phyloP scores from a whole-genome alignment of 371 early-diverging fungal genomes.

The Thermomucor indicae-seudaticae region DNA sequence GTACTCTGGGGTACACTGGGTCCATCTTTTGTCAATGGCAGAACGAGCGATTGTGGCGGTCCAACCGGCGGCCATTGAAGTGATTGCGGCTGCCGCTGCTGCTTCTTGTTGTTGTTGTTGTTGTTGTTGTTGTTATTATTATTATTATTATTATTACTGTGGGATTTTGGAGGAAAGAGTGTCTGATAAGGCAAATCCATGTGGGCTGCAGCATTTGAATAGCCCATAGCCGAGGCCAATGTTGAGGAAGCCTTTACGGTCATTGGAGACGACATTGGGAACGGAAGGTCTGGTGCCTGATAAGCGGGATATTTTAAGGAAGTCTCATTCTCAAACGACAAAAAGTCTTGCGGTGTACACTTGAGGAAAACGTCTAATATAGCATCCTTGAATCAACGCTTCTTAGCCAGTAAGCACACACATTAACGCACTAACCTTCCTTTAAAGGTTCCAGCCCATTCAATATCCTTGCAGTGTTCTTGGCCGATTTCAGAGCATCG shows the following conservation, averaged over 20 bases:
- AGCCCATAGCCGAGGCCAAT: conserved; percentile 32
- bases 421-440: conserved; percentile 1
- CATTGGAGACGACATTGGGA: conserved; percentile 1
- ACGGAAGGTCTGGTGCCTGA: conserved; percentile 25
- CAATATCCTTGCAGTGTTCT: conserved; percentile 37
- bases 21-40: conserved; percentile 39
- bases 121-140: conserved; percentile 20
- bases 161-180: conserved; percentile 42
- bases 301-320: conserved; percentile 58
- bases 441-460: conserved; percentile 38
- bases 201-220: conserved; percentile 19
- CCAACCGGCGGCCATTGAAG: neutral
- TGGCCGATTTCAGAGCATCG: conserved; percentile 40
- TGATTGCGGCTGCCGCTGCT: conserved; percentile 12
- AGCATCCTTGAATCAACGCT: neutral
- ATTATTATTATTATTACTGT: too few relatives aligned
- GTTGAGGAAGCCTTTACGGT: conserved; percentile 12
- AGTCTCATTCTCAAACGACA: conserved; percentile 49
- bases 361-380: conserved; percentile 39
- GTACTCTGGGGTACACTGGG: conserved; percentile 51
- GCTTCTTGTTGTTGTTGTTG: neutral
- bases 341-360: conserved; percentile 64
- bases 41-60: conserved; percentile 26
- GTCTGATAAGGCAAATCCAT: conserved; percentile 38
- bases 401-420: neutral